Base-by-base conservation (phyloP, 2,329 filamentous ascomycete species). In the Cytospora paraplurivora region DNA sequence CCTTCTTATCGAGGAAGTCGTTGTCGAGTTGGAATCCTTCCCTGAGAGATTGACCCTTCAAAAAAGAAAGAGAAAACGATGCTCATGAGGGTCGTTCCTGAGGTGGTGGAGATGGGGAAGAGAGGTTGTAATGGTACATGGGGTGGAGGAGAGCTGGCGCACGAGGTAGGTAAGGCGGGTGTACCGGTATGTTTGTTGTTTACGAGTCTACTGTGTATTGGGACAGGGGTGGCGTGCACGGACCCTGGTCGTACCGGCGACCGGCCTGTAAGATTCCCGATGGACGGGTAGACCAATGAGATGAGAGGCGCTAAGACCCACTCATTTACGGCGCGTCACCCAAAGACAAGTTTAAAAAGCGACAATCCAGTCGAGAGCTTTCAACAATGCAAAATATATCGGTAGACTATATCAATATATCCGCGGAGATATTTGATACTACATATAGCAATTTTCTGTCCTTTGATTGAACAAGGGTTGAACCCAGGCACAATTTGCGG, bases 51-150 rank as follows among this genome's bases (percentile, higher is more conserved):
- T 61, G 59, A 19, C 59, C 38, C 32, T 41, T 55, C 37, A 11
- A 54, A 19, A 49, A 38, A 35, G 15, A 57, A 37, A 27, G 27
- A 27, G 27, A 27, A 27, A 27, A 27, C 32, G 50, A 61, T 49
- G 58, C n/a, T 52, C 56, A 19, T 57, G 58, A 64, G 58, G 62
- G 58, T 64, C 62, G 62, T 62, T 52, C 62, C 62, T 64, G 62
- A 62, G 35, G 62, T 51, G 56, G 52, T 55, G 58, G 47, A 55
- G 51, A 33, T 35, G 59, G 33, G 35, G 58, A 38, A 54, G 50
- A 51, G 32, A 33, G 54, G 51, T 21, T 12, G n/a, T 7, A 10
- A 19, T 21, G 44, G 19, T 55, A 13, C 59, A 59, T 55, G 63
- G 63, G 54, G 54, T 49, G 49, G 33, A 55, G 38, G 58, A 56